Evolutionary conservation across 192 early-diverging fungal genomes (phyloP).

Genomic region (Linnemannia elongata): DNA sequence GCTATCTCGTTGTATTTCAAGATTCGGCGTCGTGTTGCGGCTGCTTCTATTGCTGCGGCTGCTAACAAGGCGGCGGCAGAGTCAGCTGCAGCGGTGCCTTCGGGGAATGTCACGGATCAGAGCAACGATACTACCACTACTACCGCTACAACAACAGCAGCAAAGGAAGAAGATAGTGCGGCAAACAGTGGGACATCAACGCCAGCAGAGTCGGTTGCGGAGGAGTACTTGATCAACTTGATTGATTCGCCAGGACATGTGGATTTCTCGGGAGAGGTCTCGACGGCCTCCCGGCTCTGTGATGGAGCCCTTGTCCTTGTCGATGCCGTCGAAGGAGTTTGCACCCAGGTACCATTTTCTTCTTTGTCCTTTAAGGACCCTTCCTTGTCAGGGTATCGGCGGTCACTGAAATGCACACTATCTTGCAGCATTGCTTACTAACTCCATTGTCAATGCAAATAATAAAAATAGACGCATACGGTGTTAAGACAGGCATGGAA

Average conservation of each 20-base stretch:
- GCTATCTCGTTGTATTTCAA: conserved; percentile 96
- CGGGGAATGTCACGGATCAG: conserved; percentile 25
- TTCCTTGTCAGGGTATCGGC: not conserved
- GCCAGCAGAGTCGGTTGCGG: conserved; percentile 16
- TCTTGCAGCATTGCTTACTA: not conserved
- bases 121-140: conserved; percentile 11
- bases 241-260: conserved; percentile 99
- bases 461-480: conserved; percentile 84
- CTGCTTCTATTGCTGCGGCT: conserved; percentile 4
- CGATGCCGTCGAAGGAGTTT: conserved; percentile 98
- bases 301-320: conserved; percentile 97
- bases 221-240: conserved; percentile 94
- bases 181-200: not conserved
- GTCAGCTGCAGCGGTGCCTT: not conserved
- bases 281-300: conserved; percentile 96
- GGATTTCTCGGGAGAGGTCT: conserved; percentile 98
- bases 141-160: not conserved
- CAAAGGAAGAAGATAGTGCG: not conserved
- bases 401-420: not conserved
- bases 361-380: not conserved
- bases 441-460: not conserved
- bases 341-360: conserved; percentile 82
- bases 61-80: not conserved
- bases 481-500: conserved; percentile 96
- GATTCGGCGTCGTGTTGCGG: conserved; percentile 61